These are phyloP conservation scores for Phoma herbarum DNA, from an alignment of 2,329 filamentous ascomycete species.

Conservation along the genomic window DNA sequence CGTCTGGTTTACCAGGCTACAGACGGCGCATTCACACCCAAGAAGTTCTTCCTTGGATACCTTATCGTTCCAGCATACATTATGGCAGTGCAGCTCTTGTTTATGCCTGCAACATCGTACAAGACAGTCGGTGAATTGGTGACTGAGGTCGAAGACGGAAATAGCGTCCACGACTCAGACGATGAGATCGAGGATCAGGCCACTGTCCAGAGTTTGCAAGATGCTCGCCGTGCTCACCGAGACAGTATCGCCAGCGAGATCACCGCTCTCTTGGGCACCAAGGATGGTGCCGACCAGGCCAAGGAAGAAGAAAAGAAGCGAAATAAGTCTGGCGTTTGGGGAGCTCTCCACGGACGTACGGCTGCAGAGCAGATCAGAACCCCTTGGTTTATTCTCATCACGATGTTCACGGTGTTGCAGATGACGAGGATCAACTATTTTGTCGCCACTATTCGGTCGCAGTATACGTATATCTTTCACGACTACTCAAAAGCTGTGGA, in stretches of 20 bases:
- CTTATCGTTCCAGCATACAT: slow-evolving; percentile 58
- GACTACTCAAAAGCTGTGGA: slow-evolving; percentile 68
- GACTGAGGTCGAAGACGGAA: slow-evolving; percentile 68
- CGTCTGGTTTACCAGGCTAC: slow-evolving; percentile 57
- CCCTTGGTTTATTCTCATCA: slow-evolving; percentile 86
- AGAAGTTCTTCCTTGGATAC: slow-evolving; percentile 61
- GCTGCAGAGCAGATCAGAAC: slow-evolving; percentile 77
- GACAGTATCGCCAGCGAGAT: slow-evolving; percentile 74
- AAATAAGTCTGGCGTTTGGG: slow-evolving; percentile 81
- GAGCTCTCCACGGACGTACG: slow-evolving; percentile 77
- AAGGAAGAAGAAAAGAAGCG: slow-evolving; percentile 74
- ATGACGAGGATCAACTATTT: slow-evolving; percentile 91
- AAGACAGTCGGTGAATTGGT: slow-evolving; percentile 79
- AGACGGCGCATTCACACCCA: slow-evolving; percentile 53
- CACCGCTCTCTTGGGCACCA: slow-evolving; percentile 74
- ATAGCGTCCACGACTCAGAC: slow-evolving; percentile 62
- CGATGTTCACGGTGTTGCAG: slow-evolving; percentile 74
- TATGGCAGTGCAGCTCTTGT: slow-evolving; percentile 54
- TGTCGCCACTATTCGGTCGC: slow-evolving; percentile 83
- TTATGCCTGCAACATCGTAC: slow-evolving; percentile 60
- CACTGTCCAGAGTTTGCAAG: slow-evolving; percentile 58
- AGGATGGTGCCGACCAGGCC: slow-evolving; percentile 69
- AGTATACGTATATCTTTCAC: slow-evolving; percentile 79
- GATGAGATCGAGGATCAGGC: slow-evolving; percentile 60
- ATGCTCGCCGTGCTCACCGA: slow-evolving; percentile 66